phyloP scores from a whole-genome alignment of 768 basidiomycete genomes.

The Ephemerocybe angulata region DNA sequence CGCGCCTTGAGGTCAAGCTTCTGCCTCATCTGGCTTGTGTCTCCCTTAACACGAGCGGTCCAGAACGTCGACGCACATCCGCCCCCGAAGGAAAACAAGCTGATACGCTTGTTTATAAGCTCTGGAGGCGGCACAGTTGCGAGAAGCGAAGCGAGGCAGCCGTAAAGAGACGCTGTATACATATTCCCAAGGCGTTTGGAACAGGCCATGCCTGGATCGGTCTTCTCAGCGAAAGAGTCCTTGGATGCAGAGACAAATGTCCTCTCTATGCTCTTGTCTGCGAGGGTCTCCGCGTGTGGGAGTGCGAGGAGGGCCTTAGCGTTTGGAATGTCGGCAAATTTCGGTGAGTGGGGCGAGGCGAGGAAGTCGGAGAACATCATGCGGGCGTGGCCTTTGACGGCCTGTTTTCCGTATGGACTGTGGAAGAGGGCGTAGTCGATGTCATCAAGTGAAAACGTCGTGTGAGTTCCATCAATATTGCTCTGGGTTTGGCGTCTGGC shows the following conservation, averaged over 20 bases:
- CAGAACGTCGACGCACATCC: slow-evolving; percentile 95
- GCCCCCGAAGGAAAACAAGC: slow-evolving; percentile 94
- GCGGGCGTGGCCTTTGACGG: slow-evolving; percentile 94
- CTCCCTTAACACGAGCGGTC: slow-evolving; percentile 81
- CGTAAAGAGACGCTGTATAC: slow-evolving; percentile 96
- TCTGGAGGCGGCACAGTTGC: slow-evolving; percentile 66
- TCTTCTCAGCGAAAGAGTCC: slow-evolving; percentile 66
- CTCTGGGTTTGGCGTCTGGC: slow-evolving; percentile 48
- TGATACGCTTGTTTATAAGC: slow-evolving; percentile 79
- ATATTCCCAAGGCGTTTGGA: slow-evolving; percentile 94
- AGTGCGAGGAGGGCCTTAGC: slow-evolving; percentile 67
- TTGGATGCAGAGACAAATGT: slow-evolving; percentile 83
- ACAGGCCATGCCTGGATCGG: slow-evolving; percentile 80
- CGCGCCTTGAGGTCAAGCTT: slow-evolving; percentile 81
- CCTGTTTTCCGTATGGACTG: slow-evolving; percentile 97
- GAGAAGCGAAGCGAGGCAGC: slow-evolving; percentile 86
- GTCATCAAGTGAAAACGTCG: slow-evolving; percentile 69
- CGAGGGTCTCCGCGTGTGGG: slow-evolving; percentile 69
- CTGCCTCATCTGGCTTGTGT: slow-evolving; percentile 73
- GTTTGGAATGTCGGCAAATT: slow-evolving; percentile 66
- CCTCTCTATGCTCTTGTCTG: slow-evolving; percentile 96
- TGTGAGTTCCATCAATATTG: slow-evolving; percentile 35
- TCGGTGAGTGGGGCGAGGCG: slow-evolving; percentile 62
- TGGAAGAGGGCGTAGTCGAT: slow-evolving; percentile 96
- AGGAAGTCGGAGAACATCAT: slow-evolving; percentile 92